Base-by-base conservation (phyloP, 352 stramenopile genomes). In the Aphanomyces stellatus region DNA sequence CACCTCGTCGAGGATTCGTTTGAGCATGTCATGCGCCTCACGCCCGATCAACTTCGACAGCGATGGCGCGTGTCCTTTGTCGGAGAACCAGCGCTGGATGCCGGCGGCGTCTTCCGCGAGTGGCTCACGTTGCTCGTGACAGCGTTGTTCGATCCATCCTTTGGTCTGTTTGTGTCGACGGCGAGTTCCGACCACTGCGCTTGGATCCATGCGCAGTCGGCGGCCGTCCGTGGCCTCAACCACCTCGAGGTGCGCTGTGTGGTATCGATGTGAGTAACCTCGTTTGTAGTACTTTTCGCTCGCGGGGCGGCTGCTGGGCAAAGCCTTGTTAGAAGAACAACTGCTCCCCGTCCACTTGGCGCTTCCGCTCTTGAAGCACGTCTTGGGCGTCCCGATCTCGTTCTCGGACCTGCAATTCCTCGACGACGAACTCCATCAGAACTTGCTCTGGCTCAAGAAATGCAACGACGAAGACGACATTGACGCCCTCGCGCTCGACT, bases 401-500 rank as follows among this genome's bases (percentile, higher is more conserved):
- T 96, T 96, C 62, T 92, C 84, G 8, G 89, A 97, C 69, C 74
- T 97, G 30, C 84, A 97, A 64, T 93, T 95, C 62, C 73, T 95
- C 22, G 89, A 97, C 70, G 82, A 93, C 51, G 74, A 91, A 51
- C 89, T 93, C 59, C 87, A 93, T 70, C 82, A 80, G 33, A 90
- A 80, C 61, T 78, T 82, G 2, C 65, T 87, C 61, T 80, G 79
- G 56, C 71, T 93, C n/a, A 83, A 87, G 64, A 78, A 27, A 19
- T 42, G 30, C 30, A 48, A 27, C 30, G 42, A 86, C 65, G 83
- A 83, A 17, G 76, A 85, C 34, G 85, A 90, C 53, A 80, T 93
- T 57, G 82, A 90, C 49, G 78, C 81, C 24, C 65, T 91, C 15
- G 89, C 80, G 65, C 69, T 93, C 13, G 85, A 93, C 65, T 93